phyloP scores from a whole-genome alignment of 305 asterid species.

The Fraxinus ornus region DNA sequence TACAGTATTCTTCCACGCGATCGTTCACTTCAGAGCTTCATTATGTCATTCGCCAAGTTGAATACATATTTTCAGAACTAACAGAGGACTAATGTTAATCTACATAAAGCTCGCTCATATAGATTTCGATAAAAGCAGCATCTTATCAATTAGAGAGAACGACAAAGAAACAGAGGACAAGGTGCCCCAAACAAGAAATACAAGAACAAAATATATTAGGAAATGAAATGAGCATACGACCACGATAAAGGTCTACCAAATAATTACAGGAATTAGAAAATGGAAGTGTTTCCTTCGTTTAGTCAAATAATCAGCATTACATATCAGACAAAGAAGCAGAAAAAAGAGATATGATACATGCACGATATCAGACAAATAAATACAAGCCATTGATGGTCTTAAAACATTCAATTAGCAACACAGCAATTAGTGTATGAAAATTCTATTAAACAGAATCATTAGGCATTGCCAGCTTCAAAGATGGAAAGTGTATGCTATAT shows the following conservation, averaged over 20 bases:
- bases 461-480: background rate
- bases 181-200: background rate
- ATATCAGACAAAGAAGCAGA: background rate
- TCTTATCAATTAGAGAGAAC: background rate
- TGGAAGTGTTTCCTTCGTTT: background rate
- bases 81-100: background rate
- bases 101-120: background rate
- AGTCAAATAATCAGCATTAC: background rate
- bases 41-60: background rate
- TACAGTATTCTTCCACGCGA: background rate
- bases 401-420: background rate
- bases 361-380: background rate
- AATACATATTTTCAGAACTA: background rate
- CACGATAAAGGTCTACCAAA: background rate
- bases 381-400: background rate
- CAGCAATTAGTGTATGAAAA: background rate
- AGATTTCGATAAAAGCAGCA: background rate
- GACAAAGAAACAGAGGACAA: background rate
- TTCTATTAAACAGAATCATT: background rate
- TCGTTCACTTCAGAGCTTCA: background rate
- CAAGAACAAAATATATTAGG: background rate
- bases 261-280: background rate
- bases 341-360: background rate
- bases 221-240: background rate
- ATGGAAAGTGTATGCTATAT: background rate